Percentiles rank a stretch among this genome's conserved stretches.
Evolutionary conservation across 2,329 filamentous ascomycete species (phyloP).

Genomic region (Stromatinia cepivora): DNA sequence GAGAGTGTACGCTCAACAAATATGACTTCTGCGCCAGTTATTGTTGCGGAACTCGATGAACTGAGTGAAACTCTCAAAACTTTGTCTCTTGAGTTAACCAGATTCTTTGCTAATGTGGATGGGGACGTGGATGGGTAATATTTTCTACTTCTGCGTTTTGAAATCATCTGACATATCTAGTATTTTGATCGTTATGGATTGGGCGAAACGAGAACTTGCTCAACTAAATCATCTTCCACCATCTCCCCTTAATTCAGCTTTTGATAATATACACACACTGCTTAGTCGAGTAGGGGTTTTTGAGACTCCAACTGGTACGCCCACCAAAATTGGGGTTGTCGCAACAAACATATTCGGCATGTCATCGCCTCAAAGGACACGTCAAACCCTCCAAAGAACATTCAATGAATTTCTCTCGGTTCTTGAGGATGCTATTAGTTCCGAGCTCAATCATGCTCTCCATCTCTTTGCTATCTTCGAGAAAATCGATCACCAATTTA

Average conservation of each 20-base stretch:
- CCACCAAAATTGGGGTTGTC: conserved; percentile 68
- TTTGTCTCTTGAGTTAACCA: conserved; percentile 80
- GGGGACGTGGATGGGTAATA: conserved; percentile 80
- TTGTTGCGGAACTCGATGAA: conserved; percentile 81
- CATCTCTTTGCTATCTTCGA: conserved; percentile 88
- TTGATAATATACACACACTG: conserved; percentile 80
- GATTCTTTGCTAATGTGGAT: conserved; percentile 91
- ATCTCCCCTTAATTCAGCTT: conserved; percentile 66
- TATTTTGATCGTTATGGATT: conserved; percentile 94
- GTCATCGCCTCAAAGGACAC: conserved; percentile 78
- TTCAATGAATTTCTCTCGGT: conserved; percentile 86
- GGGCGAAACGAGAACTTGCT: conserved; percentile 82
- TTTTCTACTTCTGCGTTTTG: conserved; percentile 27
- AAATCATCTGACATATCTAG: conserved; percentile 45
- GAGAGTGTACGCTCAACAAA: conserved; percentile 88
- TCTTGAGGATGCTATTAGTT: conserved; percentile 84
- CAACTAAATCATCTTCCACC: conserved; percentile 63
- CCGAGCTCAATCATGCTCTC: conserved; percentile 77
- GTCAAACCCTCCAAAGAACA: conserved; percentile 77
- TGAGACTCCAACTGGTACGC: conserved; percentile 54
- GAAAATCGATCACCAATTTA: conserved; percentile 84
- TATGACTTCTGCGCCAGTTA: conserved; percentile 84
- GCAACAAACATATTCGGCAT: conserved; percentile 75
- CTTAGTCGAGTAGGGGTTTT: conserved; percentile 65
- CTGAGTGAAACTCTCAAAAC: conserved; percentile 83